Percentiles rank a stretch among this genome's conserved stretches.
Evolutionary conservation across 192 early-diverging fungal species (phyloP).

Genomic region (Coemansia sp.): DNA sequence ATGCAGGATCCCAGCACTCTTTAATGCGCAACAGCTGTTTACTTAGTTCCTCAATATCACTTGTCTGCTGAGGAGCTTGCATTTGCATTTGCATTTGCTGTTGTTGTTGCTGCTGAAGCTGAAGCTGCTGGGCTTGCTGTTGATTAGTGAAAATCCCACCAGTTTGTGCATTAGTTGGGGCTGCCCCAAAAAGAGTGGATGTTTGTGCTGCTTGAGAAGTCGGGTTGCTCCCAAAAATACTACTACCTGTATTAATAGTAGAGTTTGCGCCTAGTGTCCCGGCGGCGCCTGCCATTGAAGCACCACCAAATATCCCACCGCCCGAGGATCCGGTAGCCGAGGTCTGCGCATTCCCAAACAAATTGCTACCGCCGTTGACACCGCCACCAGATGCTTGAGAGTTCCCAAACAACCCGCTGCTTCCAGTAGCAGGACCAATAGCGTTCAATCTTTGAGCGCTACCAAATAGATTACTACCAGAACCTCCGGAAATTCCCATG

Average conservation of each 20-base stretch:
- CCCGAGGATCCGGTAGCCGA: neutral
- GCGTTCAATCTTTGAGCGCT: slow-evolving; percentile 1
- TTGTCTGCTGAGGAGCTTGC: slow-evolving; percentile 9
- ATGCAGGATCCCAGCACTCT: slow-evolving; percentile 75
- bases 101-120: slow-evolving; percentile 34
- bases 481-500: neutral
- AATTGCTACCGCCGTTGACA: neutral
- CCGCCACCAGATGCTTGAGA: neutral
- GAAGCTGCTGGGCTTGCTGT: slow-evolving; percentile 47
- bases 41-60: slow-evolving; percentile 54
- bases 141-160: slow-evolving; percentile 16
- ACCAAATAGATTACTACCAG: slow-evolving; percentile 22
- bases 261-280: slow-evolving; percentile 4
- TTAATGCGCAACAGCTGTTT: slow-evolving; percentile 68
- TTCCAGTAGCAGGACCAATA: neutral
- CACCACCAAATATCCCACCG: slow-evolving; percentile 10
- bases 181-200: slow-evolving; percentile 28
- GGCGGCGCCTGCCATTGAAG: neutral
- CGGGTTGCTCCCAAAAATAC: slow-evolving; percentile 17
- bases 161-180: neutral
- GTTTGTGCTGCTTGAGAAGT: slow-evolving; percentile 19
- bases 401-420: slow-evolving; percentile 29
- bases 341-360: slow-evolving; percentile 5
- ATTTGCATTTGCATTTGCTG: slow-evolving; percentile 28
- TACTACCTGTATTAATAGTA: neutral